A percentile compares a stretch with the other conserved stretches of the same genome.
phyloP scores from a whole-genome alignment of 495 filamentous ascomycete genomes.

The Neurospora sp. region DNA sequence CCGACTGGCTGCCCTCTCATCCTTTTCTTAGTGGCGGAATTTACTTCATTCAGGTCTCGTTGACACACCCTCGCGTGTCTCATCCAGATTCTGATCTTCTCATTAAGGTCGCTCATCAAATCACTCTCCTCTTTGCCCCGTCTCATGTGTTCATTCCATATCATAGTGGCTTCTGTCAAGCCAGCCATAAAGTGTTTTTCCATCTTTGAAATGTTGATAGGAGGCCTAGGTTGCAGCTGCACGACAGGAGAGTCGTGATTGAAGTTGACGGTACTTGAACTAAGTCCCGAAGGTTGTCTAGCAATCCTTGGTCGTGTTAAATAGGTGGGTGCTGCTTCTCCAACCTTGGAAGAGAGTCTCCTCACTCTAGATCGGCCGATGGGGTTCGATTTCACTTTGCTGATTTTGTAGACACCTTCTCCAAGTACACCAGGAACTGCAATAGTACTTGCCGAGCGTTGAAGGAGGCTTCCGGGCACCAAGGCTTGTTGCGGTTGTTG shows the following conservation, averaged over 20 bases:
- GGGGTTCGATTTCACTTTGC: conserved; percentile 9
- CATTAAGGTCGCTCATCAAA: background rate
- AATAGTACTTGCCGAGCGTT: conserved; percentile 9
- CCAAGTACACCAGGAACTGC: conserved; percentile 13
- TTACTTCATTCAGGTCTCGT: conserved; percentile 2
- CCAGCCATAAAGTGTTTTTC: background rate
- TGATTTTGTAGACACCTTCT: conserved; percentile 21
- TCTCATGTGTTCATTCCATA: conserved; percentile 19
- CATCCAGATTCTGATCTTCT: conserved; percentile 2
- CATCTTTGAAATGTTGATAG: background rate
- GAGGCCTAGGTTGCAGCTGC: background rate
- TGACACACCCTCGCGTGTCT: conserved; percentile 9
- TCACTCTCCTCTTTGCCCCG: conserved; percentile 7
- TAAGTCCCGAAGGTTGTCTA: background rate
- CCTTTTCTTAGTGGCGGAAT: conserved; percentile 1
- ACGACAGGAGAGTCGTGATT: background rate
- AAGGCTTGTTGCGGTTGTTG: background rate
- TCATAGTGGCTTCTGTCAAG: conserved; percentile 9
- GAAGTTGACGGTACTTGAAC: background rate
- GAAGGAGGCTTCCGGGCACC: conserved; percentile 5
- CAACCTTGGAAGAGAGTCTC: background rate
- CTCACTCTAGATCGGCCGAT: conserved; percentile 3
- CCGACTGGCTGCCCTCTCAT: conserved; percentile 6
- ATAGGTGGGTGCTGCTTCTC: background rate
- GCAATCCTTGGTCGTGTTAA: background rate